These are phyloP conservation scores for Sporisorium scitamineum DNA, from an alignment of 1,284 basidiomycete species.

Conservation along the genomic window DNA sequence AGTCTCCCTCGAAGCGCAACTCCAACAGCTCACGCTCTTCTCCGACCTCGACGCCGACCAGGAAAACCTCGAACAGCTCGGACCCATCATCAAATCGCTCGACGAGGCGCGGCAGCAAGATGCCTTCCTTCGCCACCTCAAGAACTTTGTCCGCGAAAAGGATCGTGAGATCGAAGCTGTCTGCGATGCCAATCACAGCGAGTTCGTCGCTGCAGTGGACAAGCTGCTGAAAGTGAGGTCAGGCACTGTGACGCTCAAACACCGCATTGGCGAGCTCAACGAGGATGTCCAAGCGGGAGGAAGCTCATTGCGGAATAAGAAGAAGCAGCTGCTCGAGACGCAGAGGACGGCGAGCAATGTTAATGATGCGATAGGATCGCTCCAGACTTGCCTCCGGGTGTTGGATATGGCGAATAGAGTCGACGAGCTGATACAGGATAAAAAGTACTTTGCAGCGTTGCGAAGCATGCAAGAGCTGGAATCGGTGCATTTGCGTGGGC, in stretches of 20 bases:
- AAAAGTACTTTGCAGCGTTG: constrained; percentile 93
- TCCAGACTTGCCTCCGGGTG: constrained; percentile 90
- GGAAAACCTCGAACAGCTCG: constrained; percentile 69
- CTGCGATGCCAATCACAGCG: constrained; percentile 95
- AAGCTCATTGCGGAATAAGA: constrained; percentile 57
- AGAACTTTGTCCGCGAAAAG: constrained; percentile 88
- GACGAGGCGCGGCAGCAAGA: constrained; percentile 91
- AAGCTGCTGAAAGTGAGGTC: constrained; percentile 93
- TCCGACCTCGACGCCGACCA: constrained; percentile 63
- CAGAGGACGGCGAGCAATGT: constrained; percentile 92
- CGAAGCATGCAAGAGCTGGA: constrained; percentile 74
- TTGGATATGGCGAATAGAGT: constrained; percentile 95
- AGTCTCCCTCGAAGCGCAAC: constrained; percentile 66
- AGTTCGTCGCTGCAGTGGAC: constrained; percentile 95
- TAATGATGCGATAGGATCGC: constrained; percentile 93
- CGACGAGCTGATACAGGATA: constrained; percentile 88
- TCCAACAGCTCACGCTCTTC: constrained; percentile 67
- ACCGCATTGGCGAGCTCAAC: constrained; percentile 74
- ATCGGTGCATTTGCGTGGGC: constrained; percentile 84
- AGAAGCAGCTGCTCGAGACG: constrained; percentile 76
- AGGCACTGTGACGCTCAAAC: constrained; percentile 73
- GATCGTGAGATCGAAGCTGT: constrained; percentile 96
- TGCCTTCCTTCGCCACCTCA: constrained; percentile 85
- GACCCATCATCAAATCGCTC: constrained; percentile 73
- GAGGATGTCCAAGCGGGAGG: constrained; percentile 72